phyloP scores from a whole-genome alignment of 2,329 filamentous ascomycete species.

The Cladorrhinum sp. region DNA sequence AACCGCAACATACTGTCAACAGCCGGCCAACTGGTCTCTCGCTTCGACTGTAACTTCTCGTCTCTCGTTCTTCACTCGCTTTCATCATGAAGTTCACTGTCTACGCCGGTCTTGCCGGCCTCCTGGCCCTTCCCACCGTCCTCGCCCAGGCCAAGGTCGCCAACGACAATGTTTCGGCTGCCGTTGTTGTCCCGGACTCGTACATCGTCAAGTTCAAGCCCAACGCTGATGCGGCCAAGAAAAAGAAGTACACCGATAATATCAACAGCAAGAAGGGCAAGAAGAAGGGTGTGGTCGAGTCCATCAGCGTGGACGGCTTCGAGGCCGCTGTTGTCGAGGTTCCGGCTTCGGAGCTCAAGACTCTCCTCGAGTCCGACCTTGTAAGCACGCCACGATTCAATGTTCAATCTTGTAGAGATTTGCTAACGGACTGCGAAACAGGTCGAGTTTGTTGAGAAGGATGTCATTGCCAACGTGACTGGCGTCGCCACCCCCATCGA shows the following conservation, averaged over 20 bases:
- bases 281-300: constrained; percentile 34
- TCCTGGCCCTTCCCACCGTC: constrained; percentile 6
- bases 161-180: constrained; percentile 9
- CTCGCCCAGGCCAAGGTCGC: constrained; percentile 12
- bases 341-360: constrained; percentile 35
- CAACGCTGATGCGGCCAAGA: constrained; percentile 27
- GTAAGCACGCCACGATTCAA: constrained; percentile 4
- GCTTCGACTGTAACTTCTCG: not conserved
- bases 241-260: constrained; percentile 13
- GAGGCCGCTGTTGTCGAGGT: constrained; percentile 33
- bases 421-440: constrained; percentile 1
- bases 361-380: constrained; percentile 32
- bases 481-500: constrained; percentile 8
- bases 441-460: constrained; percentile 26
- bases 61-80: not conserved
- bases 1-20: not conserved
- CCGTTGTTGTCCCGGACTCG: constrained; percentile 33
- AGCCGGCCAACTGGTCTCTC: not conserved
- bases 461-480: constrained; percentile 23
- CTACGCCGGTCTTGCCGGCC: constrained; percentile 7
- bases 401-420: too few species aligned
- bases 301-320: constrained; percentile 24
- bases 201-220: constrained; percentile 44
- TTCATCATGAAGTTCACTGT: constrained; percentile 14
- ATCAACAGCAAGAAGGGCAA: constrained; percentile 31